phyloP scores from a whole-genome alignment of 2,329 filamentous ascomycete species.

The Fusarium dlaminii region DNA sequence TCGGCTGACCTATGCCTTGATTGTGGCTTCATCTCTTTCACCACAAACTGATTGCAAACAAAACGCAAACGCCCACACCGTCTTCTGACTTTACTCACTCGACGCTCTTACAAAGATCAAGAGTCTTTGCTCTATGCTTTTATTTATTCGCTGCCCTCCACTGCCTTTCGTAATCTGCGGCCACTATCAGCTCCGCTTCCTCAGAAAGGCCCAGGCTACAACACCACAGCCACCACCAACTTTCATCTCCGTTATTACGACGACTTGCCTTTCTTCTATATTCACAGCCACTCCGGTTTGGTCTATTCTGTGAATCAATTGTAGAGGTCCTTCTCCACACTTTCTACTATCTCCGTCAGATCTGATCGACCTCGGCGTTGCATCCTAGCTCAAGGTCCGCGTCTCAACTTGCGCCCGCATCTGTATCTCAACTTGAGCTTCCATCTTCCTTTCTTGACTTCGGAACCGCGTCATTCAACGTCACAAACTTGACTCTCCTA shows the following conservation, averaged over 20 bases:
- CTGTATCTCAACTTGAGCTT: background rate
- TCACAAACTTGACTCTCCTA: constrained; percentile 3
- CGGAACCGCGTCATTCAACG: constrained; percentile 11
- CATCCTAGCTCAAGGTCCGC: background rate
- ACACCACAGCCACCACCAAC: constrained; percentile 16
- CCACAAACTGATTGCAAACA: constrained; percentile 1
- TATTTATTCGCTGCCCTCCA: background rate
- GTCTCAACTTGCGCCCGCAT: constrained; percentile 8
- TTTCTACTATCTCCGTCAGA: background rate
- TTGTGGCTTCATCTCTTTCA: constrained; percentile 34
- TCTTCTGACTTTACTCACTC: constrained; percentile 9
- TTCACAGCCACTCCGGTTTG: background rate
- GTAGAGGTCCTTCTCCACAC: background rate
- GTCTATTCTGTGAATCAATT: constrained; percentile 2
- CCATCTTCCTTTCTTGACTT: background rate
- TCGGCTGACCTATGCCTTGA: constrained; percentile 35
- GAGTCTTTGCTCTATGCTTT: background rate
- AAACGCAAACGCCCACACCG: constrained; percentile 16
- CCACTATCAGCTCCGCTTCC: constrained; percentile 12
- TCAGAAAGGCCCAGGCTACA: constrained; percentile 11
- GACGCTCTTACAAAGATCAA: constrained; percentile 21
- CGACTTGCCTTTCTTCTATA: background rate
- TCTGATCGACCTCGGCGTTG: constrained; percentile 7
- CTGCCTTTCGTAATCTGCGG: constrained; percentile 4
- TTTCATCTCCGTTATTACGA: background rate